These are phyloP conservation scores for Trichoderma sp. DNA, from an alignment of 2,329 filamentous ascomycete genomes.

Conservation along the genomic window DNA sequence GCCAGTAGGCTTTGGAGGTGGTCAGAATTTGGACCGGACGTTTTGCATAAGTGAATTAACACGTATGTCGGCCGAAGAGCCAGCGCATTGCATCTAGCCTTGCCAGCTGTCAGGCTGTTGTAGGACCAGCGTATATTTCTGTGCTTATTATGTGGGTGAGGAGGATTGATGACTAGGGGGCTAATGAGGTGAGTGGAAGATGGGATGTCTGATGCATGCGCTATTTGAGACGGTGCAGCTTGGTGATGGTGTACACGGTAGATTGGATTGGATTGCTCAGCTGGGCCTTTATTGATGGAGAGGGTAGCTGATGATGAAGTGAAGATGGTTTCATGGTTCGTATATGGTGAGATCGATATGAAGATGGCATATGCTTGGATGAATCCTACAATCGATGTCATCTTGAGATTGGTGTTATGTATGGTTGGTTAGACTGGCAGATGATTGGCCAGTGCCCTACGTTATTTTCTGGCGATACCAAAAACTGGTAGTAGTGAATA, in stretches of 20 bases:
- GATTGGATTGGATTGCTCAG: neutral
- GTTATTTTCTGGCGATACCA: too few species aligned
- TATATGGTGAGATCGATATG: neutral
- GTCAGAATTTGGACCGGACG: conserved; percentile 11
- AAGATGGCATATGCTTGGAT: neutral
- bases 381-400: neutral
- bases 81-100: neutral
- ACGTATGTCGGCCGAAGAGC: neutral
- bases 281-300: neutral
- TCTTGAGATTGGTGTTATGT: neutral
- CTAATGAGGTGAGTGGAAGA: neutral
- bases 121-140: neutral
- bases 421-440: neutral
- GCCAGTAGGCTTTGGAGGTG: neutral
- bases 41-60: neutral
- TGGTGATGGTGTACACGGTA: neutral
- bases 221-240: neutral
- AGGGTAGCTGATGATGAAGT: neutral
- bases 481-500: too few species aligned
- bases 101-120: neutral
- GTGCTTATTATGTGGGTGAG: neutral
- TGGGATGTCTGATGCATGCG: neutral
- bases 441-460: neutral
- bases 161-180: neutral
- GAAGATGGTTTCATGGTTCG: neutral